Evolutionary conservation across 768 basidiomycete species (phyloP), one percentile per base, ranked within the genome.

Genomic region (Rossbeevera mucosa): DNA sequence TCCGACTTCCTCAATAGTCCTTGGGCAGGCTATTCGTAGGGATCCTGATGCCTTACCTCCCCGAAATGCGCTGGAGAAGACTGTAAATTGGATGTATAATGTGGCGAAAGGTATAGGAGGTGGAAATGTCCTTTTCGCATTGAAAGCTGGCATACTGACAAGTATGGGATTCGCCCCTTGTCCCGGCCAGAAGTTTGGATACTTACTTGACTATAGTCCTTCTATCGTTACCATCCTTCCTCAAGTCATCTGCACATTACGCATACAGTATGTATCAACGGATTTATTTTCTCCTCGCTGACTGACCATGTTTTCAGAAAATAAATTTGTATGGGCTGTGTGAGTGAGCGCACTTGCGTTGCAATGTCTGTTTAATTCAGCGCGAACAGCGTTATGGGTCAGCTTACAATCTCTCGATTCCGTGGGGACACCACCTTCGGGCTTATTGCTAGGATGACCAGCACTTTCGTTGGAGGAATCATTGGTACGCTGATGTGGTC

Each of bases 41-140:
- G 86, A 91, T 66, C 86, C 88, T 0, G 88, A 91, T 62, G 86
- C 85, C 0, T 65, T 89, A 0, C 86, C 88, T 1, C 88, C 88
- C 0, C 62, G 73, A 2, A 89, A 87, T 56, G 45, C 56, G 2
- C 67, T 87, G 28, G 85, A 89, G 62, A 68, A 61, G 33, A 52
- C 76, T 1, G 75, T 81, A 75, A 74, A 73, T 43, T 59, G 68
- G 49, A 2, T 81, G 2, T 81, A 84, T 61, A 58, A 69, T 13
- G 54, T 66, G 2, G 55, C 73, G 3, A 65, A 65, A 2, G 70
- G 72, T 0, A 56, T 86, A 0, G 74, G 74, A 4, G 68, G 74
- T 4, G 88, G 86, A 6, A 88, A 90, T 56, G 69, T 74, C 1
- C 63, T 88, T 25, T 91, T 81, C 52, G 86, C 86, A 0, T 47